phyloP scores from a whole-genome alignment of 1,284 basidiomycete genomes.

The Ganoderma lucidum region DNA sequence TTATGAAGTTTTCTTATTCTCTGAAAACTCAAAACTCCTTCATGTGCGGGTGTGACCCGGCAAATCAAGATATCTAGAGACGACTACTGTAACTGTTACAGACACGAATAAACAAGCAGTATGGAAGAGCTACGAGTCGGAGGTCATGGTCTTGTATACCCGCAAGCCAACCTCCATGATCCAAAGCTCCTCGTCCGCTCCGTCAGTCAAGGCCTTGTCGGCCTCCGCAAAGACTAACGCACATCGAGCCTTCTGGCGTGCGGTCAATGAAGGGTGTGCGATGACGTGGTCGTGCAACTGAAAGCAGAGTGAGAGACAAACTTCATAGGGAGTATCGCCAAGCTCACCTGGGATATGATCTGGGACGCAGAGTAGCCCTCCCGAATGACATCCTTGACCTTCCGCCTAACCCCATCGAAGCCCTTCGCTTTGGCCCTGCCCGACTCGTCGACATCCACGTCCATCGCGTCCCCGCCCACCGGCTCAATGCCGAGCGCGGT shows the following conservation, averaged over 20 bases:
- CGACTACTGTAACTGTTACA: constrained; percentile 16
- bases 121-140: constrained; percentile 5
- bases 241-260: constrained; percentile 84
- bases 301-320: constrained; percentile 13
- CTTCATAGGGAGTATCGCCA: constrained; percentile 1
- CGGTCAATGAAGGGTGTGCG: constrained; percentile 80
- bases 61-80: constrained; percentile 6
- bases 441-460: constrained; percentile 55
- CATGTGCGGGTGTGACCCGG: background rate
- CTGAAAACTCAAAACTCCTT: background rate
- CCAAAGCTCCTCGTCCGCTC: constrained; percentile 98
- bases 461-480: constrained; percentile 53
- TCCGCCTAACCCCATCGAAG: constrained; percentile 78
- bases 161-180: constrained; percentile 87
- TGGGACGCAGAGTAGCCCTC: constrained; percentile 96
- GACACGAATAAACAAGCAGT: constrained; percentile 4
- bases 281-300: constrained; percentile 94
- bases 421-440: constrained; percentile 46
- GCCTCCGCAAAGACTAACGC: constrained; percentile 92
- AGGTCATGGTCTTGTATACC: constrained; percentile 67
- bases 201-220: constrained; percentile 96
- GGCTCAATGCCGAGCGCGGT: constrained; percentile 81
- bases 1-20: constrained; percentile 29
- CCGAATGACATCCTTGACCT: constrained; percentile 81
- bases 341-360: constrained; percentile 85